Percentiles rank a stretch among this genome's conserved stretches.
Evolutionary conservation across 768 basidiomycete genomes (phyloP).

Genomic region (Mycena olivaceomarginata): DNA sequence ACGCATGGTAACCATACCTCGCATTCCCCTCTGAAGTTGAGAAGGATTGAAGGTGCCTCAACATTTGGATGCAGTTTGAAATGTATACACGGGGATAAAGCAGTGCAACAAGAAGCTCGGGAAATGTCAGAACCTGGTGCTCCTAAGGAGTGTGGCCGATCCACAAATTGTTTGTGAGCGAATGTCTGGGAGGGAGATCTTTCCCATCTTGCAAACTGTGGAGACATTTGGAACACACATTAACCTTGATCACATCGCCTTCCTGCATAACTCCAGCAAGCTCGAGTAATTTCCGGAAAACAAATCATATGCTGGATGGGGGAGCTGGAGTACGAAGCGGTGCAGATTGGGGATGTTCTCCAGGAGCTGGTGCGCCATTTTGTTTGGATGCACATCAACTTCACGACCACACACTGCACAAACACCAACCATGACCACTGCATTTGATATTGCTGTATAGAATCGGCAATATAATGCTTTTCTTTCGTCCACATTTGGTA

Average conservation of each 20-base stretch:
- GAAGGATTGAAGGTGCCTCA: not conserved
- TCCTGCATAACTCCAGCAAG: too few species aligned
- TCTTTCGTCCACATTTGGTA: too few species aligned
- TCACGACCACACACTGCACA: too few species aligned
- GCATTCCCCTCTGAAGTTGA: conserved; percentile 52
- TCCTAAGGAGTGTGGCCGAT: conserved; percentile 56
- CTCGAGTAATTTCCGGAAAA: too few species aligned
- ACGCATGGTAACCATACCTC: conserved; percentile 58
- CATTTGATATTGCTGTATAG: too few species aligned
- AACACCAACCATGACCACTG: too few species aligned
- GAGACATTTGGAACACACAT: not conserved
- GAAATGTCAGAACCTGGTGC: conserved; percentile 54
- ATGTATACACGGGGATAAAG: conserved; percentile 56
- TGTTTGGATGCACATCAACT: too few species aligned
- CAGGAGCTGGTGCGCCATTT: too few species aligned
- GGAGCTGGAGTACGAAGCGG: too few species aligned
- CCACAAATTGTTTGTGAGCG: conserved; percentile 59
- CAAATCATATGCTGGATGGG: too few species aligned
- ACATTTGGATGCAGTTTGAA: conserved; percentile 58
- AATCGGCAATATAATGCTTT: too few species aligned
- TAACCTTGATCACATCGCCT: not conserved
- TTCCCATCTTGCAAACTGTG: not conserved
- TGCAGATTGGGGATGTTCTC: too few species aligned
- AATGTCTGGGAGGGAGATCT: not conserved
- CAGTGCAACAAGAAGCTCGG: conserved; percentile 59